These are phyloP conservation scores for Phyllosticta paracitricarpa DNA, from an alignment of 2,329 filamentous ascomycete species.

Conservation along the genomic window DNA sequence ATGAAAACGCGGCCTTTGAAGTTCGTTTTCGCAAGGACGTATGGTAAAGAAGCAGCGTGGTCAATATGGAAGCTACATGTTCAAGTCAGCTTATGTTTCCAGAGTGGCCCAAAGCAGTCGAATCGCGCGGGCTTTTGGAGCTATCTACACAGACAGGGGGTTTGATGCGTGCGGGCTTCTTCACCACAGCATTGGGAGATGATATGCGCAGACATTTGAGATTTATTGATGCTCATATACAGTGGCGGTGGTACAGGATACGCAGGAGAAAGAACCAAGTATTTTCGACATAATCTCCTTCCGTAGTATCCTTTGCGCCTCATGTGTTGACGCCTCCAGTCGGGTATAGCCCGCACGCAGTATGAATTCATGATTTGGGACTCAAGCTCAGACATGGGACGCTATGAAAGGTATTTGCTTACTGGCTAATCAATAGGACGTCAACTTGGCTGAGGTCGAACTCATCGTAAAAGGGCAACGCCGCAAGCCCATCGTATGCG, in stretches of 20 bases:
- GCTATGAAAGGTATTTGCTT: conserved; percentile 43
- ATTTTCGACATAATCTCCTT: conserved; percentile 6
- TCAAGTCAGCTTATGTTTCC: neutral
- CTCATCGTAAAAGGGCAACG: conserved; percentile 94
- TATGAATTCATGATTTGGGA: neutral
- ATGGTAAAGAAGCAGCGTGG: conserved; percentile 96
- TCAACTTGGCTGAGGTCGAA: conserved; percentile 97
- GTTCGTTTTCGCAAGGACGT: conserved; percentile 95
- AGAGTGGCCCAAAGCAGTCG: neutral
- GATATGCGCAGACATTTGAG: conserved; percentile 4
- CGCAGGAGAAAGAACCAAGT: conserved; percentile 1
- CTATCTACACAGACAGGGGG: conserved; percentile 9
- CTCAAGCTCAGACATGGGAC: conserved; percentile 9
- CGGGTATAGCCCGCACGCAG: neutral
- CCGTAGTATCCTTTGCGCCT: neutral
- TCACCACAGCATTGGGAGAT: conserved; percentile 9
- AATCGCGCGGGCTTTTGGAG: neutral
- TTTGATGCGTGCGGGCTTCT: conserved; percentile 2
- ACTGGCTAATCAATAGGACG: conserved; percentile 97
- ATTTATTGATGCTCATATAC: conserved; percentile 13
- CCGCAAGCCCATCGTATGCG: conserved; percentile 86
- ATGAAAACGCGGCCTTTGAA: conserved; percentile 96
- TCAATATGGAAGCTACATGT: conserved; percentile 83
- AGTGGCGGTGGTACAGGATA: conserved; percentile 8
- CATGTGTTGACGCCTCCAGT: neutral